Evolutionary conservation across 2,329 filamentous ascomycete species (phyloP), one percentile per base, ranked within the genome.

Genomic region (Nothophaeocryptopus gaeumannii): DNA sequence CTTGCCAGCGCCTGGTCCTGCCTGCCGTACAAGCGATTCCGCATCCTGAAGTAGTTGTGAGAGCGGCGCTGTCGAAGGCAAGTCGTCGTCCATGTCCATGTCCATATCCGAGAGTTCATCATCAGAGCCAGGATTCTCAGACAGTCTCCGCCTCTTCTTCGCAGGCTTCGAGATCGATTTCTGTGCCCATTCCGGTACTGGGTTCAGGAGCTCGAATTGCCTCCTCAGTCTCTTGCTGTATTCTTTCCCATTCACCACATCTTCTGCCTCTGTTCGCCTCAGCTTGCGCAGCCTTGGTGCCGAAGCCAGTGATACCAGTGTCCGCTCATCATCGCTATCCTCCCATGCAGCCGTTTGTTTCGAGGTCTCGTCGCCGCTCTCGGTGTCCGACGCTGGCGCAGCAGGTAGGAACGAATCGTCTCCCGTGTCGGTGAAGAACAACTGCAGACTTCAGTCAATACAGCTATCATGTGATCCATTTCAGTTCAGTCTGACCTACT

Each of bases 291-390:
- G 70, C 57, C 88, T 81, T 40, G 83, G 81, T 38, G 85, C 83
- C 20, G 82, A 80, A 3, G 89, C 86, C 34, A 99, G 78, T 11
- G 92, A 97, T 41, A 99, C 79, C 5, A 83, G 81, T 55, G 96
- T 74, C 46, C 88, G 81, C 65, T 97, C 93, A 65, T 99, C 93
- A 63, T 99, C 93, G 69, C 91, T 97, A 67, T 99, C 93, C 60
- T 91, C 84, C 93, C 93, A 99, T 1, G 83, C 88, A 2, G 85
- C 78, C 14, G 75, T 74, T 36, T 78, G 74, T 58, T 50, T 58
- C 33, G 68, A 68, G 16, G 55, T 69, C 59, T 67, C 70, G 30
- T 71, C 72, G 15, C 69, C 67, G 26, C 74, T 70, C 1, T 72
- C 65, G 15, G 74, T 69, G 2, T 72, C 70, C 9, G 67, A 66